Base-by-base conservation (phyloP, 306 rosid species). In the Vicia sativa region DNA sequence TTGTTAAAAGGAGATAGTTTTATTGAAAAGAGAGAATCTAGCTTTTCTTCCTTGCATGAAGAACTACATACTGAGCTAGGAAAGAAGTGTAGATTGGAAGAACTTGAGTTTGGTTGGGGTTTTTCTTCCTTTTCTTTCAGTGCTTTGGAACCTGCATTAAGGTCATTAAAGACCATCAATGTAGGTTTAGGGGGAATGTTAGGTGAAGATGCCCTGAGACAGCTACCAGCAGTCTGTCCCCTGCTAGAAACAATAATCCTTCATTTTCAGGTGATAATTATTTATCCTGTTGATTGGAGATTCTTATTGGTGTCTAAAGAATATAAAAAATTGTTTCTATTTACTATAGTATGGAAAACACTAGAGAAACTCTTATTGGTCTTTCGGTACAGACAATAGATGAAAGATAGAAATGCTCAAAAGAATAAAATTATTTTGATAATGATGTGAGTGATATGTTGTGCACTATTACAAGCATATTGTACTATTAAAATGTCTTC, bases 41-140 rank as follows among this genome's bases (percentile, higher is more conserved):
- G 63, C 60, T 72, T 59, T 42, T 72, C 74, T 23, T 72, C 46
- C 74, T 62, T 28, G 37, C 64, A 65, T 73, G 80, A 83, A 69
- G 82, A 71, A 77, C 71, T 80, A 21, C 75, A 68, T 35, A 43
- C 72, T 67, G 82, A 68, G 50, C 76, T 86, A 61, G 84, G 90
- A 43, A 81, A 78, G 65, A 77, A 69, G 64, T 58, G 82, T 78
- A 75, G 62, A 54, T 77, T 90, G 81, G 92, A 87, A 75, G 95
- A 86, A 78, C 67, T 87, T 65, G 77, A 79, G 49, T 43, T 90
- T 73, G 97, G 97, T 39, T 90, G 97, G 97, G 95, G 92, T 59
- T 79, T 90, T 81, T 84, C 90, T 69, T 77, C 61, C 80, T 14
- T 77, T 46, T 90, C 92, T 45, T 54, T 87, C 41, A 85, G 80